Evolutionary conservation across 2,329 filamentous ascomycete genomes (phyloP), one percentile per base, ranked within the genome.

Genomic region (Ophiosphaerella korrae): DNA sequence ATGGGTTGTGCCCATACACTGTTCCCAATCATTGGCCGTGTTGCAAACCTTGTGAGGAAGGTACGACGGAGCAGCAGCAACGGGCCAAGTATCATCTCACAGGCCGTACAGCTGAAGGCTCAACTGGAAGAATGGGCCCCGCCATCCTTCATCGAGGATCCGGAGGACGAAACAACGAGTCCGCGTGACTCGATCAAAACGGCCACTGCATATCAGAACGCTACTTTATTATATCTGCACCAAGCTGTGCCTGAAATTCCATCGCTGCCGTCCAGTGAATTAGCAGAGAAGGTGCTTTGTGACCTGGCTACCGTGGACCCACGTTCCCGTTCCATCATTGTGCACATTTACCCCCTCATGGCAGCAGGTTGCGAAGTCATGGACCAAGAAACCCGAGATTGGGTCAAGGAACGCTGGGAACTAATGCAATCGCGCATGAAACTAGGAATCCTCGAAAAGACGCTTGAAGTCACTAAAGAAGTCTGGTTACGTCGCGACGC

Each of bases 341-440:
- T 89, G 2, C 87, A 89, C 34, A 87, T 89, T 50, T 89, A 85
- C 57, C 87, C 87, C 1, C 78, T 90, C 1, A 78, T 88, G 55
- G 84, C 83, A 1, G 87, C 87, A 3, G 86, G 86, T 1, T 87
- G 85, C 57, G 87, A 89, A 69, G 82, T 82, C 7, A 75, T 79
- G 21, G 78, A 78, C 3, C 73, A 76, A 12, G 84, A 88, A 57
- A 84, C 88, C 59, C 76, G 87, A 11, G 74, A 81, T 26, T 89
- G 86, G 85, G 83, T 89, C 2, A 74, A 80, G 37, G 77, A 82
- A 21, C 79, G 87, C 31, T 90, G 86, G 87, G 71, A 74, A 4
- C 75, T 79, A 3, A 86, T 89, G 77, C 78, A 79, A 44, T 73
- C 75, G 16, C 78, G 86, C 24, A 82, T 89, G 75, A 84, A 84